Conservation (phyloP, 1,139 yeast species). For the Sugiyamaella novakii region DNA sequence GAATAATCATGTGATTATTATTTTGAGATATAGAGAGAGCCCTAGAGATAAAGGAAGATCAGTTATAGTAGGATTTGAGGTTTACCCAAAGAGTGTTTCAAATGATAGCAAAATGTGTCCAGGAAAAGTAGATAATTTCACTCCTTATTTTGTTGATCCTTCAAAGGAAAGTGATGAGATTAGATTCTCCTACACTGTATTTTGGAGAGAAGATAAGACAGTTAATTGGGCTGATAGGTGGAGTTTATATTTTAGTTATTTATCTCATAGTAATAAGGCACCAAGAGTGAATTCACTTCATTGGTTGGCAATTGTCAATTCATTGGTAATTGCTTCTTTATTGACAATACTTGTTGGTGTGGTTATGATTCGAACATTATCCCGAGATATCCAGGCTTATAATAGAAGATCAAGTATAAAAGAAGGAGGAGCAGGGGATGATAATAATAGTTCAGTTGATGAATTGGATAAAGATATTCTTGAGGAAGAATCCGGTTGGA, state of each 20-base stretch:
- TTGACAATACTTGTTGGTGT: conserved; percentile 65
- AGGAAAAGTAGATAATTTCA: conserved; percentile 30
- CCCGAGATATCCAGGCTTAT: conserved; percentile 48
- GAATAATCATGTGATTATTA: conserved; percentile 80
- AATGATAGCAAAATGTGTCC: conserved; percentile 43
- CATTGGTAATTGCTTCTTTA: conserved; percentile 60
- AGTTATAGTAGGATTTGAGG: conserved; percentile 87
- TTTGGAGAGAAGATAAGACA: conserved; percentile 81
- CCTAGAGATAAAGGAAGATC: conserved; percentile 43
- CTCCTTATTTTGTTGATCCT: conserved; percentile 35
- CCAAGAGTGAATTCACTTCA: conserved; percentile 47
- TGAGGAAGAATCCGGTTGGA: conserved; percentile 54
- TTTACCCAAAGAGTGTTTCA: conserved; percentile 79
- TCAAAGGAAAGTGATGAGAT: conserved; percentile 44
- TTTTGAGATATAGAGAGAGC: conserved; percentile 71
- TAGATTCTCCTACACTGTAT: conserved; percentile 83
- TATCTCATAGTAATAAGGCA: conserved; percentile 16
- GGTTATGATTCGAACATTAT: conserved; percentile 55
- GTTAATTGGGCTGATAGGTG: conserved; percentile 72
- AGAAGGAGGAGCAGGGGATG: conserved; percentile 5
- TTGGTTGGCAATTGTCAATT: conserved; percentile 70
- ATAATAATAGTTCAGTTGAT: conserved; percentile 24
- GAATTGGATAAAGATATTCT: conserved; percentile 35
- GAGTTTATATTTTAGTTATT: conserved; percentile 65
- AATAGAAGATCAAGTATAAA: conserved; percentile 26